Base-by-base conservation (phyloP, 108 stramenopile species). In the Skeletonema grethae region DNA sequence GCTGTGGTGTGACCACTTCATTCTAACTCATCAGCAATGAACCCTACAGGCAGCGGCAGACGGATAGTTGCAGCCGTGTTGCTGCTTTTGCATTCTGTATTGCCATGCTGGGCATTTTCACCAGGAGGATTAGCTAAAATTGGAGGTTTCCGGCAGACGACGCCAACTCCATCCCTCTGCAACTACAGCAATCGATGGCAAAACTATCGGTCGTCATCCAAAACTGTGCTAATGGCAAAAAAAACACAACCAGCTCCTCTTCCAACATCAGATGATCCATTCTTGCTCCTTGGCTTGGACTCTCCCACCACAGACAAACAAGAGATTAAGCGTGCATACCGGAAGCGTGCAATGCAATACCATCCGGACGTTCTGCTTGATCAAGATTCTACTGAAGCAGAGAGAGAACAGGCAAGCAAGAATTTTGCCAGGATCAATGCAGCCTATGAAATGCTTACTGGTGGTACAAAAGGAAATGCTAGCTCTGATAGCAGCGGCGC, bases 341-440 rank as follows among this genome's bases (percentile, higher is more conserved):
- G 85, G 41, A 84, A 88, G 34, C 76, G 88, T 35, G 91, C 91
- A 9, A 77, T 92, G 68, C 79, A 85, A 55, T 95, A 86, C 73
- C 94, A 95, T 75, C 94, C 94, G 4, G 94, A 95, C 72, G 87
- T 95, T 0, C 36, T 82, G 9, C 74, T 82, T 1, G 79, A 73
- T 36, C 61, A 66, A 29, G 78, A 90, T 57, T 85, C 81, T 18
- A 72, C 88, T 1, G 67, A 67, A 0, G 77, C 72, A 61, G 90
- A 91, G 69, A 85, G 89, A 55, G 80, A 86, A 35, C 36, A 66
- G 43, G 94, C 94, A 38, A 82, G 74, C 56, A 87, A 88, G 68
- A 77, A 78, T 29, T 95, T 95, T 74, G 94, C 90, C 28, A 85
- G 85, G 45, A 90, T 95, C 57, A 91, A 92, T 77, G 77, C 87